Evolutionary conservation across 2,329 filamentous ascomycete species (phyloP), one percentile per base, ranked within the genome.

Genomic region (Scortechinia acanthostroma): DNA sequence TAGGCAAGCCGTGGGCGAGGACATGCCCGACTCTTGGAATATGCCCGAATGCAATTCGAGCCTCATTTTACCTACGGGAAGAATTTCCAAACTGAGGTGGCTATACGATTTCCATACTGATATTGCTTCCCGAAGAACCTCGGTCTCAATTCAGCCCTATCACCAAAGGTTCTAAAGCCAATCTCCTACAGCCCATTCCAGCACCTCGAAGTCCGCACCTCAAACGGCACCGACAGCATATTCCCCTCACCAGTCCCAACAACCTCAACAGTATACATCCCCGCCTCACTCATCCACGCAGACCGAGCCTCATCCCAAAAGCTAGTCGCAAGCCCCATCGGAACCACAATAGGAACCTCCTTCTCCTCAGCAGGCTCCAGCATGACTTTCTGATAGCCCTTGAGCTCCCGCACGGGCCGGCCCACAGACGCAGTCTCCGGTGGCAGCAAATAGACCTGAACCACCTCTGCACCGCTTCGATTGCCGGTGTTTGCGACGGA

Each of bases 271-370:
- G 74, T 73, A 57, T 88, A 88, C 42, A 67, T 66, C 22, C 83
- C 86, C 56, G 72, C 71, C 63, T 87, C 83, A 1, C 74, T 74
- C 17, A 76, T 73, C 83, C 83, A 90, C 53, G 77, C 68, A 46
- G 74, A 69, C 13, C 76, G 66, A 49, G 76, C 73, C 64, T 89
- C 85, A 52, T 88, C 82, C 70, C 80, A 89, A 63, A 81, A 89
- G 45, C 77, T 77, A 0, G 78, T 74, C 0, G 77, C 80, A 45
- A 86, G 80, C 62, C 84, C 87, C 54, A 75, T 75, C 48, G 74
- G 57, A 43, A 81, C 62, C 3, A 66, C 62, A 4, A 90, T 67
- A 15, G 70, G 65, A 2, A 80, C 76, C 4, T 52, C 65, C 63
- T 76, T 73, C 40, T 64, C 71, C 62, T 83, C 71, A 0, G 81